Evolutionary conservation across 345 rosid genomes (phyloP), one percentile per base, ranked within the genome.

Genomic region (Sisymbrium irio): DNA sequence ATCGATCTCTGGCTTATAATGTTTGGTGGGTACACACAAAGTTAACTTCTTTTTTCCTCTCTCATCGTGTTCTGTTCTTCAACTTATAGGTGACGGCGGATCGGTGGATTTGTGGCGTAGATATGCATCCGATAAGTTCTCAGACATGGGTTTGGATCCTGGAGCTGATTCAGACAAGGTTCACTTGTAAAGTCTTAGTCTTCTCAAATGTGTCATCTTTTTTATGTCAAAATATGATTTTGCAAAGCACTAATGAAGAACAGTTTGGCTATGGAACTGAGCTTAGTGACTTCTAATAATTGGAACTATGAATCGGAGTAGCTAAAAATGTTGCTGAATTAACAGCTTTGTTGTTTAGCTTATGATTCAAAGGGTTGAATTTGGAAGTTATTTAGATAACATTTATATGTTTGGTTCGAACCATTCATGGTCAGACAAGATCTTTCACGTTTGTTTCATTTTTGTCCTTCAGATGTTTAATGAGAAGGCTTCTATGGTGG

Each of bases 101-200:
- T 83, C 87, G 33, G 71, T 73, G 63, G n/a, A 74, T 69, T 75
- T 78, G 64, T 74, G 70, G 45, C 75, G 74, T 74, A 83, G 77
- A 70, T 80, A 83, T 70, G 71, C 30, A 10, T 70, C 91, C 0
- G 80, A 78, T 18, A 78, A 80, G 36, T 64, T 84, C 56, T 82
- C 91, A 4, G 88, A 69, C 15, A 54, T 75, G 65, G 80, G 39
- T 65, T 67, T 50, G 50, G 74, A 79, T 79, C 67, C 22, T 54
- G 73, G 54, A 41, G 49, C 35, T 32, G 81, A 78, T 17, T 70
- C 87, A 4, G 63, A 54, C 30, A 79, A 83, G 87, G 92, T 88
- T 4, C 15, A 7, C 45, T 39, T 32, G 25, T 22, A 22, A 1
- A 22, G 2, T 3, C 7, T 6, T 51, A 17, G 20, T 14, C 25